These are phyloP conservation scores for Umbilicaria muhlenbergii DNA, from an alignment of 495 filamentous ascomycete genomes.

Conservation along the genomic window DNA sequence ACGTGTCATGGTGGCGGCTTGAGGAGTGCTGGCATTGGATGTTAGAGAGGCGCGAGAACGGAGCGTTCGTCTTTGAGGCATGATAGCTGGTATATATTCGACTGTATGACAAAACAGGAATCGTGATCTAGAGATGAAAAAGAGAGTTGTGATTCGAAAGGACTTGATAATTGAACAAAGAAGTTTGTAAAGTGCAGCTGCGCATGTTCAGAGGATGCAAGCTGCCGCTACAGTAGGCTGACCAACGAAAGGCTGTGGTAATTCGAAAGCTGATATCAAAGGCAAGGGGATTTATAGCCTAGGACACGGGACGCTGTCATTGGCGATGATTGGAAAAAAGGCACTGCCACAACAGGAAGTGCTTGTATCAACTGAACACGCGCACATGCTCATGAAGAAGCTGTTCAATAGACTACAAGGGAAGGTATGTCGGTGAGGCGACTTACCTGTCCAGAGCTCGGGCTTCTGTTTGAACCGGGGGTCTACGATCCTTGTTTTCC, in stretches of 20 bases:
- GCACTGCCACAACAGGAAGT: neutral
- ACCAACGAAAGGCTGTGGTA: neutral
- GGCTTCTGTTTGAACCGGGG: neutral
- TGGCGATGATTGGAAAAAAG: too few species aligned
- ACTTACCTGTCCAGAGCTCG: neutral
- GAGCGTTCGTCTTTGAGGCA: conserved; percentile 34
- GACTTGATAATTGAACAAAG: conserved; percentile 4
- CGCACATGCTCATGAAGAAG: too few species aligned
- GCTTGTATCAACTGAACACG: too few species aligned
- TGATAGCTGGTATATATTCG: conserved; percentile 11
- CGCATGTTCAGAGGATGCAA: neutral
- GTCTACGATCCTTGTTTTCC: neutral
- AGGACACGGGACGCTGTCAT: too few species aligned
- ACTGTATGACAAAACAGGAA: neutral
- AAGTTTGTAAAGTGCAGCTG: neutral
- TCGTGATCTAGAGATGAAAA: neutral
- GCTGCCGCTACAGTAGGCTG: conserved; percentile 5
- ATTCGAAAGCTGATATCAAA: neutral
- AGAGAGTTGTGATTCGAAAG: neutral
- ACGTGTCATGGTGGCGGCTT: conserved; percentile 10
- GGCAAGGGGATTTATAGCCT: too few species aligned
- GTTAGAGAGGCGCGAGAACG: conserved; percentile 30
- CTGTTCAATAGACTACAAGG: neutral
- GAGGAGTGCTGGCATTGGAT: conserved; percentile 22
- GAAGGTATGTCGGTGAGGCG: neutral